phyloP scores from a whole-genome alignment of 306 rosid genomes.

The Mucuna pruriens region DNA sequence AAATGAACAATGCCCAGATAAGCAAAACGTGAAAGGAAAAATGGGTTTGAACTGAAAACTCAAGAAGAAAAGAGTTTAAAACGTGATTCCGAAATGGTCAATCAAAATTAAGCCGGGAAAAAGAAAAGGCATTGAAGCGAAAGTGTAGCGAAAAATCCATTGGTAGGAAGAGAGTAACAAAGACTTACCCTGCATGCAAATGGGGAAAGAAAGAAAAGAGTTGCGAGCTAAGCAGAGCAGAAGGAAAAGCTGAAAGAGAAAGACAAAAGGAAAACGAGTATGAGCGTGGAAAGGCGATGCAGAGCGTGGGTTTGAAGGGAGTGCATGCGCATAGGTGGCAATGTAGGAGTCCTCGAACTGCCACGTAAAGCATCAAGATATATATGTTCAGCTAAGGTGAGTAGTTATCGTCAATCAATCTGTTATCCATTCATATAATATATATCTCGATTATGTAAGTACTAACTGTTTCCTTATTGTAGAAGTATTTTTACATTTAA shows the following conservation, averaged over 20 bases:
- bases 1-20: slow-evolving; percentile 21
- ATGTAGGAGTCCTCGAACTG: slow-evolving; percentile 25
- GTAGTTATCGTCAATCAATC: no score
- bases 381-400: background rate
- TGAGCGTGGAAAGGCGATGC: background rate
- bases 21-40: background rate
- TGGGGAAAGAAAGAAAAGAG: background rate
- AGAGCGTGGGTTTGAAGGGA: slow-evolving; percentile 26
- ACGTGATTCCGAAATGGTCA: background rate
- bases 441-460: no score
- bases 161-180: background rate
- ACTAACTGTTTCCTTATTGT: no score
- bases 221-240: slow-evolving; percentile 6
- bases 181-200: slow-evolving; percentile 23
- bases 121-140: background rate
- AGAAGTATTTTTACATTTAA: no score
- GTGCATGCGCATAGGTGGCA: slow-evolving; percentile 54
- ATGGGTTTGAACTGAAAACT: slow-evolving; percentile 16
- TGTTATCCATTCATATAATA: background rate
- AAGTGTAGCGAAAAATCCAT: background rate
- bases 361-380: slow-evolving; percentile 34
- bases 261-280: slow-evolving; percentile 3
- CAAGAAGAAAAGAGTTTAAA: background rate
- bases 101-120: background rate
- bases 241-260: background rate